Percentiles rank a stretch among this genome's conserved stretches.
Conservation (phyloP, 2,329 filamentous ascomycete genomes). For the Daldinia sp. region DNA sequence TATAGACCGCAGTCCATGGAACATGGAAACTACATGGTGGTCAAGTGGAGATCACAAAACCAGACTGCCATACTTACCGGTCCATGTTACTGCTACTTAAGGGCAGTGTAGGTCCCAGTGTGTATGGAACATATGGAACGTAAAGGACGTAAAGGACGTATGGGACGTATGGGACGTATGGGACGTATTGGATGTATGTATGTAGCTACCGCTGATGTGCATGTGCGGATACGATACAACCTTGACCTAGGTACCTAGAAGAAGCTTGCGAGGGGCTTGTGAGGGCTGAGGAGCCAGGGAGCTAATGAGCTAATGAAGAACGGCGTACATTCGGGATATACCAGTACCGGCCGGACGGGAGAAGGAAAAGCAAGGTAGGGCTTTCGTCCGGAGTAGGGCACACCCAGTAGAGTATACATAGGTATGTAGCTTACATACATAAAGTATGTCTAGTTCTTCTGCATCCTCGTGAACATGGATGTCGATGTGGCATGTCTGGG, state of each 20-base stretch:
- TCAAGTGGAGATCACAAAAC: slow-evolving; percentile 52
- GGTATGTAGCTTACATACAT: slow-evolving; percentile 9
- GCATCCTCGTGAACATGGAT: slow-evolving; percentile 19
- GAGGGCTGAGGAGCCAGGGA: slow-evolving; percentile 3
- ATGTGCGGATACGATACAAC: slow-evolving; percentile 45
- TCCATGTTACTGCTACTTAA: slow-evolving; percentile 31
- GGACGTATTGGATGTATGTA: slow-evolving; percentile 19
- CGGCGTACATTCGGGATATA: slow-evolving; percentile 23
- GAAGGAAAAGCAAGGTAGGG: slow-evolving; percentile 21
- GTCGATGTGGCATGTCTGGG: slow-evolving; percentile 33
- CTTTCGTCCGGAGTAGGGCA: slow-evolving; percentile 25
- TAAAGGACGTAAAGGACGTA: neutral
- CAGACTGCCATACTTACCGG: slow-evolving; percentile 42
- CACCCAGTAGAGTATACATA: slow-evolving; percentile 16
- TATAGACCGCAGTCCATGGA: neutral
- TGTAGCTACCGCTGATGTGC: slow-evolving; percentile 49
- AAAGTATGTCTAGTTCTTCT: slow-evolving; percentile 24
- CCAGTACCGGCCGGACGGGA: slow-evolving; percentile 36
- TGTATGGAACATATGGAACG: neutral
- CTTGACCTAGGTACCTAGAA: slow-evolving; percentile 23
- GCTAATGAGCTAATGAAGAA: slow-evolving; percentile 21
- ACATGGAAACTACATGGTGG: slow-evolving; percentile 51
- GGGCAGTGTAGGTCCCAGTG: slow-evolving; percentile 19
- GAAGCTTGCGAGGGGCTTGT: slow-evolving; percentile 11
- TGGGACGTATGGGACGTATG: neutral